These are phyloP conservation scores for Trichophyton simii DNA, from an alignment of 2,329 filamentous ascomycete species.

Conservation along the genomic window DNA sequence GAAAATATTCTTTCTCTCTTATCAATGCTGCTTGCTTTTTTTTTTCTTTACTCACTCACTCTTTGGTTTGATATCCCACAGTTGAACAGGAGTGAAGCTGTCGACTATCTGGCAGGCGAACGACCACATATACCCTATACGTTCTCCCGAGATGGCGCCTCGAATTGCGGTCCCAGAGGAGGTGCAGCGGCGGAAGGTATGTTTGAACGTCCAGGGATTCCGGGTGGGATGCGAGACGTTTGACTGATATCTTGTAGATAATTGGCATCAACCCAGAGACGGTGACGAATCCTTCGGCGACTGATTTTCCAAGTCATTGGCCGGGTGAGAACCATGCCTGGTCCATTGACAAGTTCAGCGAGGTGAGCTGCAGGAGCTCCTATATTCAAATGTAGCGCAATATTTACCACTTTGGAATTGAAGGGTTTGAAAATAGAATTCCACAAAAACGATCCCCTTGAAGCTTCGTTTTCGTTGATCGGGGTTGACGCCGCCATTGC, in stretches of 20 bases:
- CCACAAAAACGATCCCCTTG: slow-evolving; percentile 65
- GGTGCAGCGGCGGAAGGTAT: slow-evolving; percentile 33
- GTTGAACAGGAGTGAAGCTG: not conserved
- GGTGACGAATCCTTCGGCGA: slow-evolving; percentile 76
- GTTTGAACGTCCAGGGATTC: not conserved
- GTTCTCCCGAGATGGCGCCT: slow-evolving; percentile 27
- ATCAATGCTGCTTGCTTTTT: no score
- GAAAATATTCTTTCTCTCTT: not conserved
- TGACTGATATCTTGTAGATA: slow-evolving; percentile 42
- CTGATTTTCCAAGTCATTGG: slow-evolving; percentile 84
- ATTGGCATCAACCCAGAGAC: slow-evolving; percentile 83
- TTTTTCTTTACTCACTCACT: no score
- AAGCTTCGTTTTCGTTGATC: slow-evolving; percentile 80
- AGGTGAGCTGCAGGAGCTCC: slow-evolving; percentile 28
- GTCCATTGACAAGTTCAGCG: slow-evolving; percentile 58
- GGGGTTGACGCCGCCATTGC: slow-evolving; percentile 86
- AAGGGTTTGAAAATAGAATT: slow-evolving; percentile 62
- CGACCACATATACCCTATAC: not conserved
- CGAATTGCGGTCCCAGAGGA: slow-evolving; percentile 32
- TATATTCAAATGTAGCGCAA: slow-evolving; percentile 5
- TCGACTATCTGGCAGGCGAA: not conserved
- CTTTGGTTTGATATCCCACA: not conserved
- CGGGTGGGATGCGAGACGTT: slow-evolving; percentile 10
- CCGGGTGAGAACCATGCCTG: slow-evolving; percentile 77
- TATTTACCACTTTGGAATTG: slow-evolving; percentile 4